Conservation (phyloP, 495 filamentous ascomycete species). For the Tuber calosporum region DNA sequence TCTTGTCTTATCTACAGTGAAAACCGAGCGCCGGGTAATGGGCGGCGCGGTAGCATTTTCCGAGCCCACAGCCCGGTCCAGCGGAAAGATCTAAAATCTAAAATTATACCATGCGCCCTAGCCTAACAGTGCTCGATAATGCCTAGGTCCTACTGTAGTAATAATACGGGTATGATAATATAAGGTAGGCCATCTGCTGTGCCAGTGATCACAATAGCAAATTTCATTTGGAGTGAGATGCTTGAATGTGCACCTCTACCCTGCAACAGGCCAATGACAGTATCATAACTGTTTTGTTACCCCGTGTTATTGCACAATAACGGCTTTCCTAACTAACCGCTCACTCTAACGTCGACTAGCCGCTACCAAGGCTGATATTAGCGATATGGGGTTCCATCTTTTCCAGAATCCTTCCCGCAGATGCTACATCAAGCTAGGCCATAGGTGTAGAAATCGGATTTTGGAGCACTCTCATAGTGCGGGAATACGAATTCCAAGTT, state of each 20-base stretch:
- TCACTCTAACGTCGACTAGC: not conserved
- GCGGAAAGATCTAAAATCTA: not conserved
- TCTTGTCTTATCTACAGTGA: not conserved
- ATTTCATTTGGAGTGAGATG: not conserved
- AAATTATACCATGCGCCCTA: not conserved
- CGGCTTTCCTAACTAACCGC: not conserved
- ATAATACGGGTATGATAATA: not conserved
- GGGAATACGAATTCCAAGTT: conserved; percentile 52
- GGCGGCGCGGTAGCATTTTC: not conserved
- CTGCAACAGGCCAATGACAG: not conserved
- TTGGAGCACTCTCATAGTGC: conserved; percentile 46
- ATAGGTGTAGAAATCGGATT: not conserved
- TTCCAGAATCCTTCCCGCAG: not conserved
- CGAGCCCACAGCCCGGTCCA: not conserved
- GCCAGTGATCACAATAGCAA: not conserved
- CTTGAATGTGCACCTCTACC: not conserved
- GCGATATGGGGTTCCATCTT: not conserved
- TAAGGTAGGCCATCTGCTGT: not conserved
- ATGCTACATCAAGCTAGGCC: not conserved
- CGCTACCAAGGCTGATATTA: not conserved
- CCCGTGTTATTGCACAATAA: not conserved
- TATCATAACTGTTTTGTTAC: not conserved
- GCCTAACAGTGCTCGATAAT: not conserved
- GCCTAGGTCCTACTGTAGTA: not conserved
- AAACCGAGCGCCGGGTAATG: not conserved